Evolutionary conservation across 208 protist species (phyloP), one percentile per base, ranked within the genome.

Genomic region (Phytomonas sp.): DNA sequence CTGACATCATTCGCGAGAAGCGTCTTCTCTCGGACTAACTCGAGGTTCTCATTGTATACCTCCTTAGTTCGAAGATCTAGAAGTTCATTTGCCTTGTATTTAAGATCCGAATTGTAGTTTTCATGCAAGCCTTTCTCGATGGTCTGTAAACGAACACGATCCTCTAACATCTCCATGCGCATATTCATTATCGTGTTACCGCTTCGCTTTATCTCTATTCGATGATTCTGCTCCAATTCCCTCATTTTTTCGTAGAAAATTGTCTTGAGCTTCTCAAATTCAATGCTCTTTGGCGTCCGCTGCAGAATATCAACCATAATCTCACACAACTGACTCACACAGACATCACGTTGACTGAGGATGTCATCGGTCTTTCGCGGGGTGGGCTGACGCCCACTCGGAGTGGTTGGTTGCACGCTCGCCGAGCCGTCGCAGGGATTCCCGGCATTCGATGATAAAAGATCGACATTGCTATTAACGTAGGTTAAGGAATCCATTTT

Each of bases 81-180:
- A 45, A 93, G 78, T 73, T 86, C 74, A 29, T 49, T 83, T n/a
- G 88, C 91, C 37, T 79, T 73, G 0, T 72, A 67, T 31, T 72
- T 74, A 32, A 97, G 84, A 32, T 94, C 86, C 12, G 66, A 63
- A 16, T 83, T 77, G 70, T 86, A 84, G 33, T 62, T 69, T 29
- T 67, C 16, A 0, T 72, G 60, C 34, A 92, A 67, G n/a, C 72
- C 64, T 65, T 80, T 73, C 78, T 90, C 82, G 68, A 85, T 74
- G n/a, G 79, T 66, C 62, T 80, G 73, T 63, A 91, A 76, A 62
- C 77, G 72, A 40, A 96, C 88, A 37, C 88, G 86, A 19, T 91
- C 81, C 70, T 93, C 89, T 40, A 95, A 79, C 67, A 86, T 82
- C n/a, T 83, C 75, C 26, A 94, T 70, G 11, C 86, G 77, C 19